Conservation (phyloP, 176 grass and related monocot genomes). For the Oryza brachyantha region DNA sequence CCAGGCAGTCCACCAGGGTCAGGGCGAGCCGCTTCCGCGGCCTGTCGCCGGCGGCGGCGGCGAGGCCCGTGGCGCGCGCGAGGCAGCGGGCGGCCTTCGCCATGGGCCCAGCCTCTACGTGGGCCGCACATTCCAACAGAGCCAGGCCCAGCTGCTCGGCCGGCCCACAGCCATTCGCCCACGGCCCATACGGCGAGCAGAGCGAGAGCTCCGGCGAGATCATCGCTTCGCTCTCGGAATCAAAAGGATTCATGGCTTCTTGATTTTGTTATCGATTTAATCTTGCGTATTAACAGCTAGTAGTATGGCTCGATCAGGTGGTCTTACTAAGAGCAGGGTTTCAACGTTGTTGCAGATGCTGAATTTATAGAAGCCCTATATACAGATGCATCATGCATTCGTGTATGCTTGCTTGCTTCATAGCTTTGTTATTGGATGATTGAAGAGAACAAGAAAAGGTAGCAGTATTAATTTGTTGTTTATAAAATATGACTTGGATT, state of each 20-base stretch:
- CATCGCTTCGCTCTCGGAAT: not conserved
- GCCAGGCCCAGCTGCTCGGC: not conserved
- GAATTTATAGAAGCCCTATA: not conserved
- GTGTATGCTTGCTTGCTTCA: not conserved
- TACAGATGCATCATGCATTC: not conserved
- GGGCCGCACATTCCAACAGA: slow-evolving; percentile 32
- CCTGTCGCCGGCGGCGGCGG: not conserved
- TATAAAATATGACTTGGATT: not conserved
- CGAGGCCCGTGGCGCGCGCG: slow-evolving; percentile 16
- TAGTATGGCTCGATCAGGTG: not conserved
- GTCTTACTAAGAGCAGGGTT: slow-evolving; percentile 4
- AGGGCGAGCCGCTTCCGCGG: slow-evolving; percentile 30
- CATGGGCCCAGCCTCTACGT: slow-evolving; percentile 15
- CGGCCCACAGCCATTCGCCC: not conserved
- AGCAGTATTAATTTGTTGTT: not conserved
- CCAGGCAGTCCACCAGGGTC: slow-evolving; percentile 16
- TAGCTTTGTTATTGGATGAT: not conserved
- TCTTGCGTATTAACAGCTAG: not conserved
- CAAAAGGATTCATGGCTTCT: not conserved
- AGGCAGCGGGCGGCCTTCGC: slow-evolving; percentile 28
- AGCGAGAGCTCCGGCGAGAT: not conserved
- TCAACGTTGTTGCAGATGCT: not conserved
- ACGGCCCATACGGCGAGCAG: not conserved
- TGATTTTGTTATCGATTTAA: not conserved
- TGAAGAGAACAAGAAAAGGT: not conserved